These are phyloP conservation scores for Stereocaulon alpinum DNA, from an alignment of 495 filamentous ascomycete species.

Conservation along the genomic window DNA sequence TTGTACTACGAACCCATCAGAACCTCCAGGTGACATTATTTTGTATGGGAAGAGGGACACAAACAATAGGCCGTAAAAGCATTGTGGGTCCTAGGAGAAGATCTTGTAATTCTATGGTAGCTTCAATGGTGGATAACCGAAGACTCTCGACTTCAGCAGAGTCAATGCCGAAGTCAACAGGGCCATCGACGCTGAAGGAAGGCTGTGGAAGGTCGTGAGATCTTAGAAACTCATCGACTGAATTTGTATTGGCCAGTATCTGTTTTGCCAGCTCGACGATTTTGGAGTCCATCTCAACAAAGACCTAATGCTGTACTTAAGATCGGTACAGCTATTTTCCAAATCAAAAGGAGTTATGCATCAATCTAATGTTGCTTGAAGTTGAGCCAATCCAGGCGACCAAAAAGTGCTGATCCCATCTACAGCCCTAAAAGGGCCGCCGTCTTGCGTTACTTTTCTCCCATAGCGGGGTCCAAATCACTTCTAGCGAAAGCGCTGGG, in stretches of 20 bases:
- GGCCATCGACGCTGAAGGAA: conserved; percentile 16
- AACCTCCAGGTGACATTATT: background rate
- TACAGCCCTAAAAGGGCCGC: too few species aligned
- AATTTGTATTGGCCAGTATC: conserved; percentile 4
- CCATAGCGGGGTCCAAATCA: too few species aligned
- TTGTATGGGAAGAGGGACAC: background rate
- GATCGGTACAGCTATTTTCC: background rate
- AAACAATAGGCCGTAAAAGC: conserved; percentile 10
- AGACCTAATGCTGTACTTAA: background rate
- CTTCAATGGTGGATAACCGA: conserved; percentile 10
- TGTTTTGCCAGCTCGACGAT: background rate
- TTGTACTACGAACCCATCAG: background rate
- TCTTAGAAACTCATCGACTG: conserved; percentile 9
- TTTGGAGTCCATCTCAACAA: background rate
- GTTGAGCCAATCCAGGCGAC: too few species aligned
- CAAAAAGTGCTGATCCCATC: too few species aligned
- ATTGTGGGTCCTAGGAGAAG: conserved; percentile 14
- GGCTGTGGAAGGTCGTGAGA: conserved; percentile 10
- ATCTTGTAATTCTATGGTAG: conserved; percentile 17
- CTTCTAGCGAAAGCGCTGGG: too few species aligned
- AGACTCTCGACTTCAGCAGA: conserved; percentile 7
- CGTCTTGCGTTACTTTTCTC: too few species aligned
- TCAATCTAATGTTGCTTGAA: too few species aligned
- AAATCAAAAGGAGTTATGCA: too few species aligned
- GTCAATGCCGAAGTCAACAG: conserved; percentile 6